Conservation (phyloP, 805 yeast species). For the Teunomyces pallodes region DNA sequence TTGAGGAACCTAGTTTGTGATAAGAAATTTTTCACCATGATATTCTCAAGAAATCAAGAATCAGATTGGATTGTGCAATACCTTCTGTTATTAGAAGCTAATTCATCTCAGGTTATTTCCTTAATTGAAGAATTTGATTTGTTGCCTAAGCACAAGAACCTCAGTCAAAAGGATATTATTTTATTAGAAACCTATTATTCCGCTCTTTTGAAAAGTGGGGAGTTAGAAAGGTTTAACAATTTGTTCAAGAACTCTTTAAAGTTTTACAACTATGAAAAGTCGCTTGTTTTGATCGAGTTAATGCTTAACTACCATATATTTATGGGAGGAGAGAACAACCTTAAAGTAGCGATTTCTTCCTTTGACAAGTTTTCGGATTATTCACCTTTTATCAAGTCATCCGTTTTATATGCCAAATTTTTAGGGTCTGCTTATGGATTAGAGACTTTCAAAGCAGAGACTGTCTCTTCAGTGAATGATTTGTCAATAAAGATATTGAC, state of each 20-base stretch:
- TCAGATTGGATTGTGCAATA: conserved; percentile 19
- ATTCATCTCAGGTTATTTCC: conserved; percentile 5
- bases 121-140: conserved; percentile 8
- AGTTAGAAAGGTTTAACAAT: conserved; percentile 13
- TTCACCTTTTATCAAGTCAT: conserved; percentile 14
- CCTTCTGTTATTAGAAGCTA: conserved; percentile 11
- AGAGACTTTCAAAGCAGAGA: conserved; percentile 2
- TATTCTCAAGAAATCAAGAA: conserved; percentile 9
- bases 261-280: conserved; percentile 1
- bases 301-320: conserved; percentile 23
- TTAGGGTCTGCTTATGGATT: conserved; percentile 15
- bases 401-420: conserved; percentile 18
- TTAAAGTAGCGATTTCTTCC: conserved; percentile 15
- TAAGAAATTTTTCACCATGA: conserved; percentile 6
- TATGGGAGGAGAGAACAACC: conserved; percentile 13
- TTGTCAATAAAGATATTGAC: background rate
- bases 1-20: conserved; percentile 14
- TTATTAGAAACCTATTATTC: conserved; percentile 8
- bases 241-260: conserved; percentile 14
- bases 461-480: background rate
- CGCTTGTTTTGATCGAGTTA: conserved; percentile 15
- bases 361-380: conserved; percentile 13
- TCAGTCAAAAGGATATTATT: background rate
- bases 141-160: background rate
- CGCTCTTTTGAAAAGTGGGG: conserved; percentile 13